Conservation (phyloP, 2,329 filamentous ascomycete species). For the Coniochaeta sp. region DNA sequence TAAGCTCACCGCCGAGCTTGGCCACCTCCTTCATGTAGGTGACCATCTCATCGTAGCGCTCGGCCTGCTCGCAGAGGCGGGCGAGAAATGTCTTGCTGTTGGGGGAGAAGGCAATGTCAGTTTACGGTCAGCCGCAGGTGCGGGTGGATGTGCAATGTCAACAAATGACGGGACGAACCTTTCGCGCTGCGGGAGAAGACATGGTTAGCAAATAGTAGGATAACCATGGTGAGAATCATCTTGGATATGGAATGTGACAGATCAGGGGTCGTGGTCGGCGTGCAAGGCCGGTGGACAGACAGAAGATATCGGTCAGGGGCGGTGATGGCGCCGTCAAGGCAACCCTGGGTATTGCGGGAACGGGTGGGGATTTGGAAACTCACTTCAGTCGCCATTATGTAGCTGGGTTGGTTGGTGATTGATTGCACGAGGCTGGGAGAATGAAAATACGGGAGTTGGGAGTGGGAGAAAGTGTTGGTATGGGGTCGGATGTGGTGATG, state of each 20-base stretch:
- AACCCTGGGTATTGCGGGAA: neutral
- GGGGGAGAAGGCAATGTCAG: conserved; percentile 23
- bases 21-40: conserved; percentile 99
- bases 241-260: neutral
- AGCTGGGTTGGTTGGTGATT: neutral
- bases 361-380: conserved; percentile 1
- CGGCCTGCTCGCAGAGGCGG: conserved; percentile 99
- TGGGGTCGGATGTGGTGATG: neutral
- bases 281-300: neutral
- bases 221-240: neutral
- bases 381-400: conserved; percentile 4
- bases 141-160: neutral
- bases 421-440: neutral
- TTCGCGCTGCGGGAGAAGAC: neutral
- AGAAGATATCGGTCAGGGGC: neutral
- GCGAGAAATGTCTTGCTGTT: conserved; percentile 99
- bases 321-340: neutral
- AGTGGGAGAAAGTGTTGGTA: neutral
- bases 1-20: conserved; percentile 74
- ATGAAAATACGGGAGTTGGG: neutral
- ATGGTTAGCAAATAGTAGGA: neutral
- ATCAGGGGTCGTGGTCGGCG: neutral
- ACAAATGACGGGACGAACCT: conserved; percentile 2
- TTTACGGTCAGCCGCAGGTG: conserved; percentile 6
- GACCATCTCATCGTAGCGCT: conserved; percentile 99